Base-by-base conservation (phyloP, 306 rosid species). In the Carpinus fangiana region DNA sequence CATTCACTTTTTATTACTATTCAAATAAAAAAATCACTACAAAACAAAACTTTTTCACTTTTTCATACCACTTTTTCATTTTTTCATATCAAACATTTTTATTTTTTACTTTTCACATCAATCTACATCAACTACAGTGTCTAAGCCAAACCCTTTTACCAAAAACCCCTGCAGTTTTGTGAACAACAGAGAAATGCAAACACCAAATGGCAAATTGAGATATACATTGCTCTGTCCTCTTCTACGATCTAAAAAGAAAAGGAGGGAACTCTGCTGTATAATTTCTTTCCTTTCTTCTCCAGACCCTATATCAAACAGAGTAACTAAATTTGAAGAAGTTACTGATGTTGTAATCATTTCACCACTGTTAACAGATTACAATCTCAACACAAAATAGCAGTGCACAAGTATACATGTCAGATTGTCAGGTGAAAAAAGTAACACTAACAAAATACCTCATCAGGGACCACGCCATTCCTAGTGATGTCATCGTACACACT, bases 391-490 rank as follows among this genome's bases (percentile, higher is more conserved):
- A 62, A 61, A 81, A 50, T 17, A 10, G 36, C n/a, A 71, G 13
- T 16, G 52, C 53, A 18, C 23, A 60, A 5, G 41, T 48, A 23
- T 47, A 20, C 54, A 50, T 20, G 18, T 57, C 56, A 54, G 7
- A 34, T 38, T 31, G n/a, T 59, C 56, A 54, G 7, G 47, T 38
- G 61, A 67, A 34, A 61, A 9, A 72, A 20, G n/a, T 64, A 73
- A 77, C 20, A 14, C 68, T 38, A 73, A 61, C 51, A 78, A 78
- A 13, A 72, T 78, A 92, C 98, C 97, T 95, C 97, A 85, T 95
- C 98, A 23, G 98, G 97, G 80, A 84, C 76, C 59, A 95, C 81
- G 41, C 92, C 97, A 77, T 91, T 95, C 79, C 72, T 84, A 55
- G 65, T 85, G 98, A 95, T 95, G 82, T 95, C 96, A 41, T 69